Base-by-base conservation (phyloP, 257 asterid species). In the Craterostigma plantagineum region DNA sequence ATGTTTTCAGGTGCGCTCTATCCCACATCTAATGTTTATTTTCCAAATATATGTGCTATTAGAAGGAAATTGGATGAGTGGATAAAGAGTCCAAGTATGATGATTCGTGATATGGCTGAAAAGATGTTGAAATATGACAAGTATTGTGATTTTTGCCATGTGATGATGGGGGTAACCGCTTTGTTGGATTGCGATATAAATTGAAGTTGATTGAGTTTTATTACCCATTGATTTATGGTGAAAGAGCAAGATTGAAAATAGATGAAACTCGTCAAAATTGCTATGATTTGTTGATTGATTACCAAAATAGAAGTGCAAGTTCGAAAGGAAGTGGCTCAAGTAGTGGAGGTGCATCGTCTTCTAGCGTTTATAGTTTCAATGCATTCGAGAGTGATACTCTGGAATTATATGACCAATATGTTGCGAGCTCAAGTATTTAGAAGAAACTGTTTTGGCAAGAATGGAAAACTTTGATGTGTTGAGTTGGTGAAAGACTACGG, bases 11-110 rank as follows among this genome's bases (percentile, higher is more conserved):
- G 30, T 43, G 18, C 27, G 1, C 15, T 8, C 1, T 43, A 43
- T 43, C 48, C 33, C 6, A 43, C 48, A 9, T 43, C 48, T 16
- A 43, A 43, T 16, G 15, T 43, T 43, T 16, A 23, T 16, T 43
- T 43, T 43, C 30, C 48, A 15, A 43, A 43, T 10, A 16, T 43
- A 4, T 43, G 48, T 43, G 15, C 9, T 2, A 43, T 43, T 16
- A 15, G 30, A 16, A 16, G 4, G 12, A 43, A 8, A 10, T 43
- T 16, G 6, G 48, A 14, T 9, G n/a, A 43, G 12, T 43, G 48
- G 48, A 3, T 10, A 7, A 14, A n/a, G 45, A 41, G 45, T 41
- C 10, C 9, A n/a, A 17, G 16, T 41, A 41, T 2, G 12, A 11
- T 41, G 45, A 10, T 41, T 14, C 14, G 17, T 8, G 16, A 41